These are phyloP conservation scores for Biscogniauxia marginata DNA, from an alignment of 2,329 filamentous ascomycete genomes.

Conservation along the genomic window DNA sequence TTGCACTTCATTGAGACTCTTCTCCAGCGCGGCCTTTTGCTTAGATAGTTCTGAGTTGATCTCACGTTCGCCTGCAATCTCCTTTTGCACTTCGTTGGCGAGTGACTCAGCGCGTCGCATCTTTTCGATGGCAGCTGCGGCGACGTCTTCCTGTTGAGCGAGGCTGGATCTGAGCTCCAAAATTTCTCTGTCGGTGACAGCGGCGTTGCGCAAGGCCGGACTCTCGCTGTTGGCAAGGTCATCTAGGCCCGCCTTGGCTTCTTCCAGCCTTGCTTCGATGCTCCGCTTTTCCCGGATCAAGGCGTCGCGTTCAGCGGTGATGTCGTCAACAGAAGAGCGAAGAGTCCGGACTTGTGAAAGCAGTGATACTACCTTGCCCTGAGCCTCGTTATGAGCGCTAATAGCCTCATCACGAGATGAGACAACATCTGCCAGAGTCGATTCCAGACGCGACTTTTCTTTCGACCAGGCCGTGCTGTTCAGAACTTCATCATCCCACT, in stretches of 20 bases:
- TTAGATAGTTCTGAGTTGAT: slow-evolving; percentile 78
- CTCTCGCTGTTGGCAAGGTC: slow-evolving; percentile 83
- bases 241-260: slow-evolving; percentile 85
- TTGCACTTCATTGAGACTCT: slow-evolving; percentile 85
- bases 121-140: slow-evolving; percentile 88
- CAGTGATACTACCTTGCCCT: slow-evolving; percentile 86
- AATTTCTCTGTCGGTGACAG: slow-evolving; percentile 83
- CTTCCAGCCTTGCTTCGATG: slow-evolving; percentile 78
- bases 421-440: slow-evolving; percentile 83
- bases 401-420: slow-evolving; percentile 93
- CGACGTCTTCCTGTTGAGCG: slow-evolving; percentile 91
- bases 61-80: slow-evolving; percentile 84
- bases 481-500: slow-evolving; percentile 97
- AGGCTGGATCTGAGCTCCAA: slow-evolving; percentile 85
- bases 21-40: slow-evolving; percentile 87
- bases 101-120: slow-evolving; percentile 93
- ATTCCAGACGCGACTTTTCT: slow-evolving; percentile 89
- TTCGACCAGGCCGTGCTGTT: slow-evolving; percentile 99
- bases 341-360: slow-evolving; percentile 86
- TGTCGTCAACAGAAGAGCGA: slow-evolving; percentile 80
- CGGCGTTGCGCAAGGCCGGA: slow-evolving; percentile 85
- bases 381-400: slow-evolving; percentile 89
- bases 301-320: slow-evolving; percentile 79
- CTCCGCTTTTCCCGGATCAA: slow-evolving; percentile 87
- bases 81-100: slow-evolving; percentile 86